Percentiles rank a stretch among this genome's conserved stretches.
Evolutionary conservation across 2,329 filamentous ascomycete genomes (phyloP).

Genomic region (Trichoderma guizhouense): DNA sequence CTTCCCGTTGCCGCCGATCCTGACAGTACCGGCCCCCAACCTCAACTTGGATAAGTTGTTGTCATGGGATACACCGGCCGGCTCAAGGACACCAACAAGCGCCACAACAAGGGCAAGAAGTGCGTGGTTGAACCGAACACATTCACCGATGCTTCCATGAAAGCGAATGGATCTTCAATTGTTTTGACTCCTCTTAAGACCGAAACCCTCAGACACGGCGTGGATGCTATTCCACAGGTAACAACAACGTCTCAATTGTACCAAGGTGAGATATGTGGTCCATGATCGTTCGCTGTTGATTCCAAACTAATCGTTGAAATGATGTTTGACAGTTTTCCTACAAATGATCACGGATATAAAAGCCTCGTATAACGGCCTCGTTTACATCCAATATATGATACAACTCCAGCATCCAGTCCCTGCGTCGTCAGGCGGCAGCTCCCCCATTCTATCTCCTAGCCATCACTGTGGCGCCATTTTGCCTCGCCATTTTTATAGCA

Average conservation of each 20-base stretch:
- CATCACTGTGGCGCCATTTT: slow-evolving; percentile 67
- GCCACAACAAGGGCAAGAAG: slow-evolving; percentile 67
- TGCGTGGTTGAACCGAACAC: slow-evolving; percentile 41
- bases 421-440: slow-evolving; percentile 71
- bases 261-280: neutral
- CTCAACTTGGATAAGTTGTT: slow-evolving; percentile 58
- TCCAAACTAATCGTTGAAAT: neutral
- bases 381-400: slow-evolving; percentile 16
- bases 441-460: slow-evolving; percentile 76
- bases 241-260: neutral
- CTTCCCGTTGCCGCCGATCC: too few species aligned
- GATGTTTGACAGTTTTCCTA: neutral
- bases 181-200: slow-evolving; percentile 84
- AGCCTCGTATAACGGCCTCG: too few species aligned
- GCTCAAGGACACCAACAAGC: slow-evolving; percentile 64
- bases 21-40: slow-evolving; percentile 54
- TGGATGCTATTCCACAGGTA: neutral
- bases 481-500: slow-evolving; percentile 75
- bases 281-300: neutral
- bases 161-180: slow-evolving; percentile 33
- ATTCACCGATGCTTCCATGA: too few species aligned
- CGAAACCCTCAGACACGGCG: slow-evolving; percentile 54
- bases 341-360: neutral
- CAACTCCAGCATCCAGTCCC: slow-evolving; percentile 34
- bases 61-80: slow-evolving; percentile 90